Conservation (phyloP, 192 early-diverging fungal species). For the Backusella mclennaniae region DNA sequence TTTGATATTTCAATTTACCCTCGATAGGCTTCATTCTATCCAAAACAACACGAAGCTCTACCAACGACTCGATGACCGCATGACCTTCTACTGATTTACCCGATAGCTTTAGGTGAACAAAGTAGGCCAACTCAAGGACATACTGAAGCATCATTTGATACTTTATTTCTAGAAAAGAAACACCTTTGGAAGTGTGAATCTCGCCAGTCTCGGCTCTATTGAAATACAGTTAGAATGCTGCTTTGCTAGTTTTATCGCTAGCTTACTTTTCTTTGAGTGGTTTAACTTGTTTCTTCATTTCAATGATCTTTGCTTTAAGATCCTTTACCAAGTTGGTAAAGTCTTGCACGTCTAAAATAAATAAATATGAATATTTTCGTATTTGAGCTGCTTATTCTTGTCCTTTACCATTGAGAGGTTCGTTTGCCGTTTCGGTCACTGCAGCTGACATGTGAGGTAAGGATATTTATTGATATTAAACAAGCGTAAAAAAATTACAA, state of each 20-base stretch:
- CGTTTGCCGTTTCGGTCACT: background rate
- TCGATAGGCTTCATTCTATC: conserved; percentile 95
- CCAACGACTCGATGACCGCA: conserved; percentile 60
- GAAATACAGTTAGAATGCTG: background rate
- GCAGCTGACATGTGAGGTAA: background rate
- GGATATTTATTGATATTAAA: background rate
- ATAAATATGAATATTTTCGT: background rate
- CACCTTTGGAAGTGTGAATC: conserved; percentile 70
- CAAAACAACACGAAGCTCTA: conserved; percentile 81
- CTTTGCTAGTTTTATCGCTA: background rate
- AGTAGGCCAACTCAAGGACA: conserved; percentile 73
- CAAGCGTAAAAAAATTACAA: background rate
- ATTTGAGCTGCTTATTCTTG: background rate
- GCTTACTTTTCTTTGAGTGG: conserved; percentile 43
- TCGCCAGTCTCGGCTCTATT: conserved; percentile 48
- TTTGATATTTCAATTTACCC: conserved; percentile 93
- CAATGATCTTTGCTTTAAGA: conserved; percentile 41
- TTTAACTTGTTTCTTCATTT: conserved; percentile 42
- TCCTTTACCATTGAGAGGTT: background rate
- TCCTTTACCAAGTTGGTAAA: conserved; percentile 42
- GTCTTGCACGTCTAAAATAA: conserved; percentile 7
- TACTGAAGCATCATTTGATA: conserved; percentile 86
- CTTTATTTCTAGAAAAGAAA: conserved; percentile 91
- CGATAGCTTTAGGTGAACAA: conserved; percentile 76
- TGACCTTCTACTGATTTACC: conserved; percentile 66